These are phyloP conservation scores for Lyophyllum decastes DNA, from an alignment of 768 basidiomycete genomes.

Conservation along the genomic window DNA sequence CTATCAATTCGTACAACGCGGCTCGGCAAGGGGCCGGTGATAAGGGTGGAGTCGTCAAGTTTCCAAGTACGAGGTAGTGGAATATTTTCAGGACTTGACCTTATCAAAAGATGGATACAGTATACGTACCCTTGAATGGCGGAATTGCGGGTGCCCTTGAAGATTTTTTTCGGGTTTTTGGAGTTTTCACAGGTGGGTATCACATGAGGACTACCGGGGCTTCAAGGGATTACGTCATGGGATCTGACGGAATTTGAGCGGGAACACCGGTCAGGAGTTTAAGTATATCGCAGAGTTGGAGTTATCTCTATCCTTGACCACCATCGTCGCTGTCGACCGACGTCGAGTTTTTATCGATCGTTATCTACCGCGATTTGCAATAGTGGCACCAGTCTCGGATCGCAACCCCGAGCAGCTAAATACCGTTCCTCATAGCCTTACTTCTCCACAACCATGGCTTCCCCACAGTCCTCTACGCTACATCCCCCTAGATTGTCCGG, in stretches of 20 bases:
- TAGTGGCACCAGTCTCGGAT: constrained; percentile 9
- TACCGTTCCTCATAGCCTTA: constrained; percentile 1
- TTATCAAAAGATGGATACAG: neutral
- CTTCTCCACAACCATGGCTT: constrained; percentile 40
- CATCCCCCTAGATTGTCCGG: constrained; percentile 75
- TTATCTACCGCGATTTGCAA: constrained; percentile 1
- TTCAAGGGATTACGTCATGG: neutral
- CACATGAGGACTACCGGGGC: constrained; percentile 12
- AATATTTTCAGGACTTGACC: neutral
- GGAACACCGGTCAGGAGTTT: constrained; percentile 1
- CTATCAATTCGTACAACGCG: neutral
- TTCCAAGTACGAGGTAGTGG: neutral
- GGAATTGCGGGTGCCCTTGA: constrained; percentile 1
- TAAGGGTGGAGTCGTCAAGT: constrained; percentile 1
- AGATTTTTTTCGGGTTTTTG: too few relatives aligned
- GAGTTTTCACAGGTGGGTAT: neutral
- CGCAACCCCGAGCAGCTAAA: constrained; percentile 9
- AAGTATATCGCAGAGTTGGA: neutral
- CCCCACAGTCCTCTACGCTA: constrained; percentile 41
- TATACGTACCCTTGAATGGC: neutral
- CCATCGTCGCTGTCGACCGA: neutral
- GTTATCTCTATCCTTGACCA: neutral
- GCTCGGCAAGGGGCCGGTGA: neutral
- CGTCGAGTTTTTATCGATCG: constrained; percentile 5
- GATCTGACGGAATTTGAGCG: constrained; percentile 17